A percentile compares a stretch with the other conserved stretches of the same genome.
phyloP scores from a whole-genome alignment of 495 filamentous ascomycete genomes.

The Penicillium mononematosum region DNA sequence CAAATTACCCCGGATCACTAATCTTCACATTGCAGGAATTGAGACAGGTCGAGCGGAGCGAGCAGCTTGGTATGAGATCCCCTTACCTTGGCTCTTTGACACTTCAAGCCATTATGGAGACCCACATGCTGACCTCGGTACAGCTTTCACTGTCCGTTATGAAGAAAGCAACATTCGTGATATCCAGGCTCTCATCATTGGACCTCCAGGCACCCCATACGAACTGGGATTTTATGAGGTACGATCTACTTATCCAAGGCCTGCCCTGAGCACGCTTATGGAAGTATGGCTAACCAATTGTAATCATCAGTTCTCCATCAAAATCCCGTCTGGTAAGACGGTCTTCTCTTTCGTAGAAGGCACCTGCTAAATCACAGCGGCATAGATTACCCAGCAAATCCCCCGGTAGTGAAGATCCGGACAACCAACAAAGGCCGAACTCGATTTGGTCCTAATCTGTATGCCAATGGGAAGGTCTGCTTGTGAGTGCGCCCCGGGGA shows the following conservation, averaged over 20 bases:
- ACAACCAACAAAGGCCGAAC: conserved; percentile 86
- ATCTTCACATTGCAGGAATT: conserved; percentile 16
- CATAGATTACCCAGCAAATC: conserved; percentile 82
- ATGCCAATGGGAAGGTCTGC: conserved; percentile 86
- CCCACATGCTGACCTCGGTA: conserved; percentile 7
- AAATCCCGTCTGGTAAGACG: conserved; percentile 33
- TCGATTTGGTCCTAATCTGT: conserved; percentile 97
- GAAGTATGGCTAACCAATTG: not conserved
- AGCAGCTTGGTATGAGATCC: conserved; percentile 17
- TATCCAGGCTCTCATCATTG: conserved; percentile 84
- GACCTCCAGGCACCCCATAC: conserved; percentile 92
- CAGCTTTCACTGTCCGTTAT: conserved; percentile 59
- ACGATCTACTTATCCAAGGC: conserved; percentile 7
- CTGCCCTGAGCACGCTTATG: not conserved
- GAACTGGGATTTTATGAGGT: conserved; percentile 98
- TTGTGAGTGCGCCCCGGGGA: conserved; percentile 52
- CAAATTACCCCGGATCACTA: not conserved
- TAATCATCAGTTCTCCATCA: conserved; percentile 34
- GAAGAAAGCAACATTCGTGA: conserved; percentile 84
- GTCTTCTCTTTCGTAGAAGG: not conserved
- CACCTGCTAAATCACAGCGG: conserved; percentile 1
- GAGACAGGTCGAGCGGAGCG: conserved; percentile 16
- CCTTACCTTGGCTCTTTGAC: not conserved
- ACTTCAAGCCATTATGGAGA: not conserved
- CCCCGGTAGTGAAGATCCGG: conserved; percentile 68